Conservation (phyloP, 768 basidiomycete genomes). For the Boletus rubescentipes region DNA sequence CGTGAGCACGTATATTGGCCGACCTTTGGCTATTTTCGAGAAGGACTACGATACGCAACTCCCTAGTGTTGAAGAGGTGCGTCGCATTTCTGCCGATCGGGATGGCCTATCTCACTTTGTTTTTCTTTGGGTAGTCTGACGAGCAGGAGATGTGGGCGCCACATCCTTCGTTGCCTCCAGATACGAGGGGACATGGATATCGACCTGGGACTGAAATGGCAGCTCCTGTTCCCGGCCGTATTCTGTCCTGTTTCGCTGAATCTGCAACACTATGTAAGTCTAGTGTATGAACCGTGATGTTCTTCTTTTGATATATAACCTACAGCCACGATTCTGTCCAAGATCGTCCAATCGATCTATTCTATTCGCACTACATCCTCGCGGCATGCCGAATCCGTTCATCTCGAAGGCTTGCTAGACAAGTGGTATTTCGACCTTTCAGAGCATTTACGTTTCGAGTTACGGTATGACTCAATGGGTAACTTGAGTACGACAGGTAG, state of each 20-base stretch:
- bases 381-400: slow-evolving; percentile 56
- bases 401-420: slow-evolving; percentile 61
- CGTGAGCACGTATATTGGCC: slow-evolving; percentile 75
- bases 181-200: slow-evolving; percentile 31
- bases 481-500: slow-evolving; percentile 11
- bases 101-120: slow-evolving; percentile 11
- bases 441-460: slow-evolving; percentile 63
- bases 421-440: slow-evolving; percentile 77
- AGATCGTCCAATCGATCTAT: slow-evolving; percentile 70
- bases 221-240: slow-evolving; percentile 42
- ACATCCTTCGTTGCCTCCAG: slow-evolving; percentile 36
- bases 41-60: slow-evolving; percentile 73
- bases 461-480: slow-evolving; percentile 40
- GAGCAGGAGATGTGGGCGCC: slow-evolving; percentile 57
- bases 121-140: slow-evolving; percentile 47
- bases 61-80: slow-evolving; percentile 60
- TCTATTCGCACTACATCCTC: slow-evolving; percentile 55
- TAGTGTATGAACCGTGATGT: neutral
- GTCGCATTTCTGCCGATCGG: neutral
- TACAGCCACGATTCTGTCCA: slow-evolving; percentile 65
- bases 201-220: slow-evolving; percentile 16
- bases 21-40: slow-evolving; percentile 74
- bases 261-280: slow-evolving; percentile 68
- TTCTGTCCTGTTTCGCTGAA: slow-evolving; percentile 76
- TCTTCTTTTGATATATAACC: slow-evolving; percentile 7